Conservation (phyloP, 352 stramenopile species). For the Pythium volutum region DNA sequence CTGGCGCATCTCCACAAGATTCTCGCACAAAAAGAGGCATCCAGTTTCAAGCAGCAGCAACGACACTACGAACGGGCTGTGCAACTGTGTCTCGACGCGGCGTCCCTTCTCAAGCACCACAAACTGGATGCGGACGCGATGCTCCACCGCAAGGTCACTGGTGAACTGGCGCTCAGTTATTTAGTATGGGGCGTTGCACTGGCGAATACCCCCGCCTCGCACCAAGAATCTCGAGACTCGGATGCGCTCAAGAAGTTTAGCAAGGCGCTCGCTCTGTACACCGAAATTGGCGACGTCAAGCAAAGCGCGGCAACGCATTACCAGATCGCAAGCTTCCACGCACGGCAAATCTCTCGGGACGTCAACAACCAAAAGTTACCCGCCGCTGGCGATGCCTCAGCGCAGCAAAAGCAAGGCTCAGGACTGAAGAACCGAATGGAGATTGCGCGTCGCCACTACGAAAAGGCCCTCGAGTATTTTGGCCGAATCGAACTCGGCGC, state of each 20-base stretch:
- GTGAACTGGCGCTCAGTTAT: constrained; percentile 80
- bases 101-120: constrained; percentile 65
- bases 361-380: constrained; percentile 24
- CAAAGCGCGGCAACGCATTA: constrained; percentile 81
- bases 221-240: constrained; percentile 38
- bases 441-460: constrained; percentile 79
- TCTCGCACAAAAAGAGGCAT: constrained; percentile 53
- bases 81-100: constrained; percentile 58
- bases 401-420: constrained; percentile 12
- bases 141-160: constrained; percentile 67
- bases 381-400: not conserved
- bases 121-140: constrained; percentile 50
- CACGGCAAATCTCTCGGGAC: constrained; percentile 45
- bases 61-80: constrained; percentile 60
- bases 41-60: constrained; percentile 29
- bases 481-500: constrained; percentile 57
- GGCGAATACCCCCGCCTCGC: constrained; percentile 22
- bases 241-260: constrained; percentile 62
- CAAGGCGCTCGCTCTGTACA: constrained; percentile 72
- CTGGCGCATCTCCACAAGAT: constrained; percentile 85
- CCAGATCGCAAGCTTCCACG: constrained; percentile 81
- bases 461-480: constrained; percentile 82
- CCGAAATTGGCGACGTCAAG: constrained; percentile 64
- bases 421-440: constrained; percentile 67
- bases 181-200: constrained; percentile 77